A percentile compares a stretch with the other conserved stretches of the same genome.
Conservation (phyloP, 2,329 filamentous ascomycete genomes). For the Dothistroma pini region DNA sequence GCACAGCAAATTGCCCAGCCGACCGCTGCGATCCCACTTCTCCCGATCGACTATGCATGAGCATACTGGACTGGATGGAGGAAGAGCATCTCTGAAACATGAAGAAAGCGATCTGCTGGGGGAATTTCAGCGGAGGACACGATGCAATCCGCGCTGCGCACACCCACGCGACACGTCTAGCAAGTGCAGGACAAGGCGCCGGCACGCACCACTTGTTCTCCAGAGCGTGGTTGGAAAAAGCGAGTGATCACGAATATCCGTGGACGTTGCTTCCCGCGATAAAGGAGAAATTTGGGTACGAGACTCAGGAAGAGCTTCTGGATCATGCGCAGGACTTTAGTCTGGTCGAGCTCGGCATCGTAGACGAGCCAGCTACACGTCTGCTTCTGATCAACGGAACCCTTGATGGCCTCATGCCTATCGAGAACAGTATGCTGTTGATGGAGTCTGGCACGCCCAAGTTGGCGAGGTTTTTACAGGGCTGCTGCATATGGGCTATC, state of each 20-base stretch:
- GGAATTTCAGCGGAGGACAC: conserved; percentile 64
- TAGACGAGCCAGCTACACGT: conserved; percentile 54
- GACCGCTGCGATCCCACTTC: conserved; percentile 57
- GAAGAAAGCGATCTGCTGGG: conserved; percentile 58
- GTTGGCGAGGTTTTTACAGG: conserved; percentile 62
- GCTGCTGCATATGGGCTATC: conserved; percentile 65
- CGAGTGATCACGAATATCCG: conserved; percentile 60
- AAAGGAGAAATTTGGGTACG: conserved; percentile 61
- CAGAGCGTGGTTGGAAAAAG: conserved; percentile 56
- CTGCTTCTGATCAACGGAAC: conserved; percentile 60
- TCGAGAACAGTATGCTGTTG: conserved; percentile 63
- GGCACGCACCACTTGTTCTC: conserved; percentile 61
- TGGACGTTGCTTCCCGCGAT: conserved; percentile 42
- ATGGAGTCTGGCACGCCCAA: conserved; percentile 64
- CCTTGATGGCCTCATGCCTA: conserved; percentile 62
- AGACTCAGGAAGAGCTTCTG: conserved; percentile 53
- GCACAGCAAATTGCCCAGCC: conserved; percentile 65
- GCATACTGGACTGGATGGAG: conserved; percentile 59
- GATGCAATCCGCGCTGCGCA: conserved; percentile 64
- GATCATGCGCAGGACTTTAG: conserved; percentile 58
- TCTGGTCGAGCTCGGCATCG: conserved; percentile 56
- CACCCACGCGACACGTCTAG: conserved; percentile 56
- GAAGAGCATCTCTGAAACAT: conserved; percentile 53
- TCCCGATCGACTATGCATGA: conserved; percentile 60
- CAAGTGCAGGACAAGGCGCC: conserved; percentile 58